Base-by-base conservation (phyloP, 345 rosid genomes). In the Salix caprea region DNA sequence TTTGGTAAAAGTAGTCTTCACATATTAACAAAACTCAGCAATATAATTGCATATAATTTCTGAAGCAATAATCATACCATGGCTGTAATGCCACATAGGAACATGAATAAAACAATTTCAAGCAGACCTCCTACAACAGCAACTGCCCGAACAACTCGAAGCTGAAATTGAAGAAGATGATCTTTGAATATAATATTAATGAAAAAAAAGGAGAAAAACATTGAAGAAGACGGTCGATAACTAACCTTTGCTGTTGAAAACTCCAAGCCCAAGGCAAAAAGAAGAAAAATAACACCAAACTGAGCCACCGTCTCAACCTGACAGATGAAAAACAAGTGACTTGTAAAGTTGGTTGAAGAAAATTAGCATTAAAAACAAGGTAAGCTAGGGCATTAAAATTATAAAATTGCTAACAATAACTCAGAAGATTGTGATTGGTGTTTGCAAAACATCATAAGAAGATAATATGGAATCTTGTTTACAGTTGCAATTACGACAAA, bases 291-390 rank as follows among this genome's bases (percentile, higher is more conserved):
- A 70, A 94, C 98, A 82, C 98, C 98, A 84, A 95, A 95, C 77
- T 95, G 99, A 80, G 99, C 99, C 80, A 91, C 97, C 14, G 99
- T 95, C 89, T 92, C 99, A 67, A 95, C 97, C 97, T 94, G 81
- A 9, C 72, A 77, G 73, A 72, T 60, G 69, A 69, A 50, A 50
- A 76, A 60, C 23, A 23, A 61, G 67, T 46, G 30, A 21, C 32
- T 13, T 67, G 70, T 2, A 15, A 7, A 32, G 46, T 5, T 64
- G 26, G 50, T 60, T 4, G 28, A 32, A 75, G 34, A 66, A 61
- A 18, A 56, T 69, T 13, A 39, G 42, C 24, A 9, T 34, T 1
- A 15, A 28, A 21, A 30, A 60, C 60, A 34, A 18, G 36, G 65
- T 48, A 42, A 42, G 40, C 67, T 15, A 40, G 7, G 24, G 37